phyloP scores from a whole-genome alignment of 179 eudicot genomes.

The Sideroxylon spinosum region DNA sequence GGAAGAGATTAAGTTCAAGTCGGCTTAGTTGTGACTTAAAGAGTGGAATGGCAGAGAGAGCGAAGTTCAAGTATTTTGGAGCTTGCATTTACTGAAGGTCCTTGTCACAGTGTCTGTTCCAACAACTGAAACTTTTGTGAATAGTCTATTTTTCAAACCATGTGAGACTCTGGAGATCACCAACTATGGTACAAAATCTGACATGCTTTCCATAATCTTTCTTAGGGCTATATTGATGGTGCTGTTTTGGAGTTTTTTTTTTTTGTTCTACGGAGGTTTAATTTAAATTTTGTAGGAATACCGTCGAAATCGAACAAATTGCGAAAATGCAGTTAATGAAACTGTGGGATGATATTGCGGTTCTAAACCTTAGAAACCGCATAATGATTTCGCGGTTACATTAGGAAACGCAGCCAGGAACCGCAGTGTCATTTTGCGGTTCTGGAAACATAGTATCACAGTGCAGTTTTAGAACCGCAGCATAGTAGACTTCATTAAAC shows the following conservation, averaged over 20 bases:
- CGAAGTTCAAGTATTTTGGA: conserved; percentile 1
- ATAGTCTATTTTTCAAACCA: not conserved
- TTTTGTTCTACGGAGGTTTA: too few species aligned
- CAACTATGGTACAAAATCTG: not conserved
- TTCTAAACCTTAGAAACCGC: too few species aligned
- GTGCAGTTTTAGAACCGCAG: too few species aligned
- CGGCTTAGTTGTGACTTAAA: not conserved
- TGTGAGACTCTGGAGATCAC: not conserved
- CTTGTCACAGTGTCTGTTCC: not conserved
- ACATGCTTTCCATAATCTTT: not conserved
- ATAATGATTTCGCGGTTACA: too few species aligned
- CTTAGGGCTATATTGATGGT: not conserved
- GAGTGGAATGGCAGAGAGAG: not conserved
- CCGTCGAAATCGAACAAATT: too few species aligned
- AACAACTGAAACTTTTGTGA: not conserved
- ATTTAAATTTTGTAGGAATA: too few species aligned
- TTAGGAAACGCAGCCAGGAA: too few species aligned
- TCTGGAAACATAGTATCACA: too few species aligned
- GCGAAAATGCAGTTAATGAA: too few species aligned
- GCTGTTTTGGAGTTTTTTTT: too few species aligned
- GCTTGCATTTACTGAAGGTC: not conserved
- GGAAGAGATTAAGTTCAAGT: not conserved
- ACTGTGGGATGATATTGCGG: too few species aligned
- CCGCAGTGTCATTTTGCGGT: too few species aligned
- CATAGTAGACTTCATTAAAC: not conserved